Base-by-base conservation (phyloP, 2,329 filamentous ascomycete genomes). In the Stagonosporopsis chrysanthemi region DNA sequence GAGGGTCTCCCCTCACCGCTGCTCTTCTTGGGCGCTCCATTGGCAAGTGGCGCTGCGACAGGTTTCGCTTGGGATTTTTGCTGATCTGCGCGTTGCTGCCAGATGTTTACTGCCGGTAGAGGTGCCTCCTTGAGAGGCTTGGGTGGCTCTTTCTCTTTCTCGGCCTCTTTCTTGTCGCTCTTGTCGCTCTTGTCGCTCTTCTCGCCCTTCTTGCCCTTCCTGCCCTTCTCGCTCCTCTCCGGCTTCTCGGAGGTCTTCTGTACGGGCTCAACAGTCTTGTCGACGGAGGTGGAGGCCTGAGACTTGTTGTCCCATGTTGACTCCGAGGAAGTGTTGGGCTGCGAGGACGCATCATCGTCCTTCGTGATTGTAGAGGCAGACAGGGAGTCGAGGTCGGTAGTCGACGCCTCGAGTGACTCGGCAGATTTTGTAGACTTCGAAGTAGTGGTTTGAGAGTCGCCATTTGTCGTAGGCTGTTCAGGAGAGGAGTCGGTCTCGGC, bases 71-170 rank as follows among this genome's bases (percentile, higher is more conserved):
- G 88, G 36, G 84, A 80, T 61, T 83, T 80, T 41, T 82, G 78
- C 43, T 87, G 87, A 69, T 92, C 88, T 67, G 84, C 88, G 53
- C 93, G 86, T 77, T 93, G 87, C 61, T 88, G 85, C 94, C 95
- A 99, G 61, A 93, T 81, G 75, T 99, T 99, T 56, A 97, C 90
- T 1, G 86, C 77, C 0, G 95, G 95, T 40, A 90, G 83, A 28
- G 92, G 90, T 17, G 94, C 94, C 59, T 95, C 91, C 43, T 89
- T 88, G 39, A 97, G 79, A 68, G 88, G 86, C 66, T 84, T 80
- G 14, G 81, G 80, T 7, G 59, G 85, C 79, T 64, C 61, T 26
- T 67, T 68, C 50, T 74, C 73, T 51, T 62, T 65, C 59, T 74
- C 70, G 43, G 74, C 73, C 68, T 88, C 86, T 62, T 88, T n/a